Percentiles rank a stretch among this genome's conserved stretches.
These are phyloP conservation scores for Aspergillus sclerotioniger DNA, from an alignment of 495 filamentous ascomycete species.

Conservation along the genomic window DNA sequence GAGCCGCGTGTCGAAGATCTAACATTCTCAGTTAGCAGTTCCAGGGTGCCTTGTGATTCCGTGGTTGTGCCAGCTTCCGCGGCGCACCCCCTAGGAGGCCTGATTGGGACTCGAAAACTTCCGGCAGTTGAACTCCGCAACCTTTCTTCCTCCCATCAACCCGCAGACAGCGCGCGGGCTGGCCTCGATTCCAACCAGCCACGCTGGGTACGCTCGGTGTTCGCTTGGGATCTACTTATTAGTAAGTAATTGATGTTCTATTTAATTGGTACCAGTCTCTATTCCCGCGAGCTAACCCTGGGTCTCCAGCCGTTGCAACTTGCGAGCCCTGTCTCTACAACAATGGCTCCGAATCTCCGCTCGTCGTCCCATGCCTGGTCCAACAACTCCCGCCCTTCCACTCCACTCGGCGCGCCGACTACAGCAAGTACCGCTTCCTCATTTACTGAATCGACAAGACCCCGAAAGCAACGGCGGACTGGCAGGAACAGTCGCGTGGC, in stretches of 20 bases:
- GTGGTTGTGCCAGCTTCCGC: slow-evolving; percentile 24
- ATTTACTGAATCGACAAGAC: slow-evolving; percentile 24
- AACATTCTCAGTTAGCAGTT: slow-evolving; percentile 1
- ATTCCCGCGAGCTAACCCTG: slow-evolving; percentile 16
- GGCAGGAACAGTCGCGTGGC: slow-evolving; percentile 24
- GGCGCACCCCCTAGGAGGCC: slow-evolving; percentile 24
- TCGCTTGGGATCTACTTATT: slow-evolving; percentile 21
- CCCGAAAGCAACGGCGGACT: slow-evolving; percentile 30
- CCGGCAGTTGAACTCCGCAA: slow-evolving; percentile 24
- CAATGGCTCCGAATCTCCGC: slow-evolving; percentile 36
- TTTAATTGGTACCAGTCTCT: background rate
- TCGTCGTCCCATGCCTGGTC: slow-evolving; percentile 30
- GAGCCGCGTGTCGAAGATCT: background rate
- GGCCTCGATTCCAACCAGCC: slow-evolving; percentile 34
- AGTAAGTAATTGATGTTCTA: slow-evolving; percentile 18
- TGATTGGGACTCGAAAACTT: slow-evolving; percentile 32
- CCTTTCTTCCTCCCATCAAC: slow-evolving; percentile 30
- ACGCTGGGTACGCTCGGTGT: slow-evolving; percentile 31
- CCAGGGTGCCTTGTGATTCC: slow-evolving; percentile 3
- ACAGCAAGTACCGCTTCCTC: slow-evolving; percentile 17
- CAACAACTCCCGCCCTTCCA: slow-evolving; percentile 30
- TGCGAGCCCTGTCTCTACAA: slow-evolving; percentile 20
- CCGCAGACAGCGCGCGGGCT: slow-evolving; percentile 34
- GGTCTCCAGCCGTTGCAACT: slow-evolving; percentile 19
- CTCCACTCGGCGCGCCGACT: slow-evolving; percentile 19